A percentile compares a stretch with the other conserved stretches of the same genome.
phyloP scores from a whole-genome alignment of 2,329 filamentous ascomycete species.

The Fusarium chuoi region DNA sequence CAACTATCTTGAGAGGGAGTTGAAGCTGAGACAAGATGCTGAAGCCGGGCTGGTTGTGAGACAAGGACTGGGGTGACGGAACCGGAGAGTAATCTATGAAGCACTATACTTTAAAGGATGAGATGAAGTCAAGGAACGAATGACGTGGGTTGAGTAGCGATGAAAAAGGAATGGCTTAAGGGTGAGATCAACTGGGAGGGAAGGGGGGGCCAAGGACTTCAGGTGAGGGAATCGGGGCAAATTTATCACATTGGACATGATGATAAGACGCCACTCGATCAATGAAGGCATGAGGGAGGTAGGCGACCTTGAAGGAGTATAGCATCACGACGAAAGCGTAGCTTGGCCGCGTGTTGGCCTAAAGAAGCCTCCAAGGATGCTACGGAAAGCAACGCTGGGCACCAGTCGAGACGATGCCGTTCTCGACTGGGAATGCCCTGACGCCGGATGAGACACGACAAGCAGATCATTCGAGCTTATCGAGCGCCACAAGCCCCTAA shows the following conservation, averaged over 20 bases:
- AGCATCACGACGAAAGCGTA: conserved; percentile 27
- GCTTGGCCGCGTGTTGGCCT: conserved; percentile 4
- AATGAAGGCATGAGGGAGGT: neutral
- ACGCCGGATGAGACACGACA: conserved; percentile 17
- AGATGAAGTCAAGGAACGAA: conserved; percentile 13
- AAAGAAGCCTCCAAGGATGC: conserved; percentile 6
- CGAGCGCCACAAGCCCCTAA: conserved; percentile 20
- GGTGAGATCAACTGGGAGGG: conserved; percentile 13
- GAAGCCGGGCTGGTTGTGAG: conserved; percentile 31
- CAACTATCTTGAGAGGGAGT: conserved; percentile 11
- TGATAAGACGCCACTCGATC: conserved; percentile 11
- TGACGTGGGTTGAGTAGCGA: conserved; percentile 18
- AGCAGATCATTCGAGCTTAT: neutral
- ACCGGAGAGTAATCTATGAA: conserved; percentile 14
- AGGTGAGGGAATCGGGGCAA: conserved; percentile 19
- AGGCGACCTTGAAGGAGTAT: conserved; percentile 2
- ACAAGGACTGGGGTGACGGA: conserved; percentile 14
- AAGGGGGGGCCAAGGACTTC: conserved; percentile 3
- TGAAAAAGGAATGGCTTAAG: conserved; percentile 25
- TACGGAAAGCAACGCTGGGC: conserved; percentile 30
- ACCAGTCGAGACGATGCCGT: conserved; percentile 4
- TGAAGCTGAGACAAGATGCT: conserved; percentile 32
- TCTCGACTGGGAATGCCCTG: conserved; percentile 14
- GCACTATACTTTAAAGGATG: conserved; percentile 34
- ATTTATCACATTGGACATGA: conserved; percentile 28